Conservation (phyloP, 225 moss, liverwort and hornwort species). For the Pseudoscleropodium purum region DNA sequence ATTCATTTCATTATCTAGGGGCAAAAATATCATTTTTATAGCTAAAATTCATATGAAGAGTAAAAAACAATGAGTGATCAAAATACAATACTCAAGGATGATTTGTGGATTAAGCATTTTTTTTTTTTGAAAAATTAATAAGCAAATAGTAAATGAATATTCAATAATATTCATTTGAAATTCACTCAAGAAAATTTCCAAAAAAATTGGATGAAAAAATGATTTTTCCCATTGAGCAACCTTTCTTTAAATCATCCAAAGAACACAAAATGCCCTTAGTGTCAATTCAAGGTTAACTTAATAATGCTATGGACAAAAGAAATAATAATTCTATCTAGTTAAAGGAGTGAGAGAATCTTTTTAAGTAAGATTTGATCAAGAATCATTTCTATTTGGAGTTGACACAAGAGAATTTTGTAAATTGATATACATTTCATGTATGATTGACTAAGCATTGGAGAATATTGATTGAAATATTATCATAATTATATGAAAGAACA, state of each 20-base stretch:
- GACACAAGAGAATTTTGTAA: background rate
- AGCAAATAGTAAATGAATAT: rapidly evolving
- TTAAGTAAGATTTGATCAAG: too few relatives aligned
- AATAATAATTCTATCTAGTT: background rate
- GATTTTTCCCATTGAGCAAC: rapidly evolving
- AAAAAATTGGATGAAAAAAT: too few relatives aligned
- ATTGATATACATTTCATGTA: background rate
- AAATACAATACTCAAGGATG: background rate
- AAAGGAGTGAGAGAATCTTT: background rate
- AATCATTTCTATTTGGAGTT: background rate
- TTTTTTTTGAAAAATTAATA: too few relatives aligned
- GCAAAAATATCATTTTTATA: background rate
- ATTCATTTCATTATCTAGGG: rapidly evolving
- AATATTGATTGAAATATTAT: background rate
- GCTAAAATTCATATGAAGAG: background rate
- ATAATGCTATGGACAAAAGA: background rate
- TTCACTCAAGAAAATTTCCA: too few relatives aligned
- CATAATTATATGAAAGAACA: background rate
- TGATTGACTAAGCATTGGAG: background rate
- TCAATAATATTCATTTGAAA: background rate
- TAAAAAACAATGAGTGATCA: too few relatives aligned
- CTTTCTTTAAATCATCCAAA: background rate
- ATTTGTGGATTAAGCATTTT: background rate
- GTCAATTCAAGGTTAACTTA: background rate
- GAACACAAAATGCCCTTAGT: rapidly evolving